These are phyloP conservation scores for Aspergillus sclerotioniger DNA, from an alignment of 495 filamentous ascomycete genomes.

Conservation along the genomic window DNA sequence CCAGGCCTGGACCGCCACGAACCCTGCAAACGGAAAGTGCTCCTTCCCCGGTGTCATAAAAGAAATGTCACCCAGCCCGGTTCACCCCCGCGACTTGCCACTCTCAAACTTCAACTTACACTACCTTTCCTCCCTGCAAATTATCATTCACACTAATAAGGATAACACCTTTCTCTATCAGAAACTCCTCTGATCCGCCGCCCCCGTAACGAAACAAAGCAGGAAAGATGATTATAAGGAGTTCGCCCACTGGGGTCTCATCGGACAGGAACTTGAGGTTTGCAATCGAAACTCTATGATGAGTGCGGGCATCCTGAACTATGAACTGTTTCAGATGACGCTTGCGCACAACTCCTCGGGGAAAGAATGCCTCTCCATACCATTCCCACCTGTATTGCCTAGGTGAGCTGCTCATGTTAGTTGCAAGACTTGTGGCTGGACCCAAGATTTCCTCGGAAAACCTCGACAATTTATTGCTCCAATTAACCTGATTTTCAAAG, in stretches of 20 bases:
- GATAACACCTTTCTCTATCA: not conserved
- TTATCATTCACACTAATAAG: not conserved
- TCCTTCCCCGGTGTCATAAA: too few species aligned
- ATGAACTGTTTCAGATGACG: not conserved
- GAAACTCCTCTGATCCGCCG: not conserved
- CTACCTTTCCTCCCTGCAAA: not conserved
- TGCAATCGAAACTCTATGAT: not conserved
- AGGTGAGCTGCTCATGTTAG: slow-evolving; percentile 1
- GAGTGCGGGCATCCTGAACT: slow-evolving; percentile 1
- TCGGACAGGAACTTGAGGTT: not conserved
- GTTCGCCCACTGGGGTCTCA: not conserved
- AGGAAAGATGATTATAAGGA: not conserved
- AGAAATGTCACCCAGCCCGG: too few species aligned
- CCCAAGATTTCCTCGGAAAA: slow-evolving; percentile 1
- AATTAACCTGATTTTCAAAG: not conserved
- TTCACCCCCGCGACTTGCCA: too few species aligned
- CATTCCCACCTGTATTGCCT: slow-evolving; percentile 3
- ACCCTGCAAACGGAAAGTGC: too few species aligned
- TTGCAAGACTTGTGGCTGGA: not conserved
- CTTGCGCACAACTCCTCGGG: not conserved
- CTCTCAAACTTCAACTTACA: not conserved
- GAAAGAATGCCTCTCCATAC: not conserved
- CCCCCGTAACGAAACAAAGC: not conserved
- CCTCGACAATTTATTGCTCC: not conserved
- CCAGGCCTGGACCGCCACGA: too few species aligned